Percentiles rank a stretch among this genome's conserved stretches.
Evolutionary conservation across 306 rosid genomes (phyloP).

Genomic region (Glycine soja): DNA sequence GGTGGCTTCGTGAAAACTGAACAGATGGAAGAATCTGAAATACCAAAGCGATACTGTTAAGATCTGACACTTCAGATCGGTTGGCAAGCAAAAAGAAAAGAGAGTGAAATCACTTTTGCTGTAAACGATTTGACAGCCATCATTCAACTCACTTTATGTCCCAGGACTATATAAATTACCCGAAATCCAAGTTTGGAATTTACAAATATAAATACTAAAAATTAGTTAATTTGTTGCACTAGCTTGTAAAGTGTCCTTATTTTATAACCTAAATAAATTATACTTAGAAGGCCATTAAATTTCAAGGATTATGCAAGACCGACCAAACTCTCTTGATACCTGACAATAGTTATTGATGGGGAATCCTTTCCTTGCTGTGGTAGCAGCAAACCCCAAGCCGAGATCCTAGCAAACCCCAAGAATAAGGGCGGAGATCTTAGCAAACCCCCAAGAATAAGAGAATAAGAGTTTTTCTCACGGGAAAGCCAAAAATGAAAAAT

Average conservation of each 20-base stretch:
- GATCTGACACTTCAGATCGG: constrained; percentile 73
- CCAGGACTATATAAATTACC: constrained; percentile 20
- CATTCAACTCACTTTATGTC: constrained; percentile 62
- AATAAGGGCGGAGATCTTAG: constrained; percentile 35
- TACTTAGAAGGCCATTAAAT: neutral
- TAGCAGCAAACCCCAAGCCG: constrained; percentile 41
- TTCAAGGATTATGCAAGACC: constrained; percentile 11
- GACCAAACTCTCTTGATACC: constrained; percentile 41
- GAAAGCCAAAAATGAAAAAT: constrained; percentile 32
- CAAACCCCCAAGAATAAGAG: constrained; percentile 39
- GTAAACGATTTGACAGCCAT: constrained; percentile 78
- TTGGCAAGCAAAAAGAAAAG: constrained; percentile 57
- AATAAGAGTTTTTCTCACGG: constrained; percentile 33
- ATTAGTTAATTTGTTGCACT: constrained; percentile 6
- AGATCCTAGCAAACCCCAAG: constrained; percentile 39
- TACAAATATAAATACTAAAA: constrained; percentile 3
- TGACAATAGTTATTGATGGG: constrained; percentile 41
- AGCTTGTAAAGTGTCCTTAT: neutral
- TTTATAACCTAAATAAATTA: neutral
- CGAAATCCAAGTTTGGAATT: constrained; percentile 38
- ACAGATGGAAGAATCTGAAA: constrained; percentile 58
- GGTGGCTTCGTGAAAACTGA: constrained; percentile 46
- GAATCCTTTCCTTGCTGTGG: constrained; percentile 43
- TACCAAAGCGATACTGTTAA: constrained; percentile 60
- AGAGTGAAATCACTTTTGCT: constrained; percentile 57